Conservation (phyloP, 2,329 filamentous ascomycete genomes). For the Fusarium zealandicum region DNA sequence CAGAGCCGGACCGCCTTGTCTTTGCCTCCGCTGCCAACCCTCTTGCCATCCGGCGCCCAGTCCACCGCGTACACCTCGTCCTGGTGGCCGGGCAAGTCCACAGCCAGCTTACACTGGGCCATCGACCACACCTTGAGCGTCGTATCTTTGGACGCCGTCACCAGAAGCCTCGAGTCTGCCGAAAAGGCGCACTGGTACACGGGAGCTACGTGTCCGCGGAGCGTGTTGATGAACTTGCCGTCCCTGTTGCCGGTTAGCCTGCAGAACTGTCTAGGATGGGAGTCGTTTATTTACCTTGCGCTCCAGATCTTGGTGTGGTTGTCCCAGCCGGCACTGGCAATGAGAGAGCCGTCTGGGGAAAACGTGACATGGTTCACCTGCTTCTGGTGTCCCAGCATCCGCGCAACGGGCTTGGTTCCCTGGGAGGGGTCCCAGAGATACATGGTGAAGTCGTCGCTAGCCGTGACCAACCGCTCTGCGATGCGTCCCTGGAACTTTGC, state of each 20-base stretch:
- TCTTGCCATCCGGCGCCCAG: constrained; percentile 90
- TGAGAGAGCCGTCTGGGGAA: constrained; percentile 85
- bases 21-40: constrained; percentile 89
- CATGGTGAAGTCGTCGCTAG: constrained; percentile 95
- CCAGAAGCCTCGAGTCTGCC: constrained; percentile 86
- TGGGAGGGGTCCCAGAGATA: constrained; percentile 88
- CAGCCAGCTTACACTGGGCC: constrained; percentile 78
- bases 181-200: constrained; percentile 95
- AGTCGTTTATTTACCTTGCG: constrained; percentile 61
- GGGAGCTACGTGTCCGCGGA: constrained; percentile 86
- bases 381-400: constrained; percentile 93
- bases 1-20: constrained; percentile 80
- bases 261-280: not conserved
- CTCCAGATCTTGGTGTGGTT: constrained; percentile 96
- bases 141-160: constrained; percentile 88
- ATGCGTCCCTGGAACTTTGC: constrained; percentile 78
- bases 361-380: constrained; percentile 96
- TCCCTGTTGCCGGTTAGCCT: constrained; percentile 52
- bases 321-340: constrained; percentile 90
- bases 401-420: constrained; percentile 83
- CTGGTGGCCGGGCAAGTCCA: constrained; percentile 85
- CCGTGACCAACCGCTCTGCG: constrained; percentile 85
- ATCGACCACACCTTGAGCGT: constrained; percentile 97
- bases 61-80: constrained; percentile 95
- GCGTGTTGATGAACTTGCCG: constrained; percentile 82